These are phyloP conservation scores for Lactarius pseudohatsudake DNA, from an alignment of 768 basidiomycete genomes.

Conservation along the genomic window DNA sequence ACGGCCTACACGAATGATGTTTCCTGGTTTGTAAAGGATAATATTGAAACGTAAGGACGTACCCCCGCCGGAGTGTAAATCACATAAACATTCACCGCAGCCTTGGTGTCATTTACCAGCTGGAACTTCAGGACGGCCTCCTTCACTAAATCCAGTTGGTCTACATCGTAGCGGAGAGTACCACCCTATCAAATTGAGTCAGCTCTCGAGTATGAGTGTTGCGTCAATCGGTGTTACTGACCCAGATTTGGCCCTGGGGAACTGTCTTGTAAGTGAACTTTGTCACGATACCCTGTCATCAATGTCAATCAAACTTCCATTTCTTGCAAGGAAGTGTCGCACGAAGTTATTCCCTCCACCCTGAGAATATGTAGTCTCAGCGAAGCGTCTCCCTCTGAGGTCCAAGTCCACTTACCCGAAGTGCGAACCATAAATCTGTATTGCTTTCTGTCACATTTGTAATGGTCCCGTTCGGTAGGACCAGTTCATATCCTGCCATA, in stretches of 20 bases:
- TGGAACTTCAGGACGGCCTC: conserved; percentile 5
- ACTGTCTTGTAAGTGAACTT: conserved; percentile 2
- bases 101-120: conserved; percentile 7
- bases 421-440: neutral
- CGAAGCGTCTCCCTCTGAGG: too few relatives aligned
- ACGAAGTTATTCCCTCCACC: conserved; percentile 27
- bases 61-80: conserved; percentile 1
- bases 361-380: neutral
- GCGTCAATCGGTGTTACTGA: neutral
- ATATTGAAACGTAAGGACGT: neutral
- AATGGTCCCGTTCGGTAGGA: conserved; percentile 35
- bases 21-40: neutral
- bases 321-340: neutral
- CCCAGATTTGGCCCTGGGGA: conserved; percentile 8
- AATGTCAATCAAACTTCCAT: neutral
- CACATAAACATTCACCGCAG: neutral
- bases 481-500: conserved; percentile 33
- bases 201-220: neutral
- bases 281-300: conserved; percentile 11
- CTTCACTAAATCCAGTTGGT: neutral
- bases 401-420: conserved; percentile 15
- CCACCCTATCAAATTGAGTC: conserved; percentile 4
- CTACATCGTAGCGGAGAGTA: neutral
- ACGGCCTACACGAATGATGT: too few relatives aligned
- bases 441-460: neutral